Evolutionary conservation across 2,329 filamentous ascomycete genomes (phyloP).

Genomic region (Lecanicillium sp.): DNA sequence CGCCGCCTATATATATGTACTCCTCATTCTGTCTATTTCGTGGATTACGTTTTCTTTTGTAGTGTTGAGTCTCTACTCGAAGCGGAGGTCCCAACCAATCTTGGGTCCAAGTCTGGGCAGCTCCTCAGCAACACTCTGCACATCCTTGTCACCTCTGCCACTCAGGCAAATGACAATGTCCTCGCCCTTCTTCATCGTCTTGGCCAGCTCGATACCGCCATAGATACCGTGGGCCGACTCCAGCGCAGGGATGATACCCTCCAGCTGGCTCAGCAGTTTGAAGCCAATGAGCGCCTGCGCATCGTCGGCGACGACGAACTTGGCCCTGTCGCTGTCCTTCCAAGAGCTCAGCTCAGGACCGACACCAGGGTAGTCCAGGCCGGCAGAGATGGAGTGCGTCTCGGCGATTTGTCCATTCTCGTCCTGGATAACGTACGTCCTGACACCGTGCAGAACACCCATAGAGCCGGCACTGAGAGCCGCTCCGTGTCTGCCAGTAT

Average conservation of each 20-base stretch:
- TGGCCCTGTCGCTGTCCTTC: slow-evolving; percentile 84
- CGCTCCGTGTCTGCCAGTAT: slow-evolving; percentile 78
- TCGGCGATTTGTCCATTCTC: slow-evolving; percentile 87
- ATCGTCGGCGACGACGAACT: slow-evolving; percentile 87
- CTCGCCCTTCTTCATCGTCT: slow-evolving; percentile 81
- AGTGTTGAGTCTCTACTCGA: slow-evolving; percentile 31
- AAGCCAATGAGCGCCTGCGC: slow-evolving; percentile 85
- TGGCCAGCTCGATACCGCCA: slow-evolving; percentile 82
- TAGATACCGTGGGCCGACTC: slow-evolving; percentile 91
- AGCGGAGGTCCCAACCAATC: slow-evolving; percentile 69
- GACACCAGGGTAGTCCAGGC: slow-evolving; percentile 94
- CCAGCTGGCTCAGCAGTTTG: slow-evolving; percentile 72
- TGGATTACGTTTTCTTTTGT: neutral
- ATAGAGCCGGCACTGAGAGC: slow-evolving; percentile 81
- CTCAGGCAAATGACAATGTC: slow-evolving; percentile 92
- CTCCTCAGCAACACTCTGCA: slow-evolving; percentile 95
- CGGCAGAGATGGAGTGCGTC: slow-evolving; percentile 93
- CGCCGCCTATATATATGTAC: neutral
- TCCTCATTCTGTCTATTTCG: slow-evolving; percentile 1
- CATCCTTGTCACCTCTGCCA: slow-evolving; percentile 94
- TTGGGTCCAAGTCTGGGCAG: slow-evolving; percentile 79
- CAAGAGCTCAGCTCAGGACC: slow-evolving; percentile 86
- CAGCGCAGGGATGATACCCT: slow-evolving; percentile 94
- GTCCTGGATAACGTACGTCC: slow-evolving; percentile 92
- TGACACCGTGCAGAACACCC: slow-evolving; percentile 90